Base-by-base conservation (phyloP, 768 basidiomycete species). In the Tricholoma hemisulphureum region DNA sequence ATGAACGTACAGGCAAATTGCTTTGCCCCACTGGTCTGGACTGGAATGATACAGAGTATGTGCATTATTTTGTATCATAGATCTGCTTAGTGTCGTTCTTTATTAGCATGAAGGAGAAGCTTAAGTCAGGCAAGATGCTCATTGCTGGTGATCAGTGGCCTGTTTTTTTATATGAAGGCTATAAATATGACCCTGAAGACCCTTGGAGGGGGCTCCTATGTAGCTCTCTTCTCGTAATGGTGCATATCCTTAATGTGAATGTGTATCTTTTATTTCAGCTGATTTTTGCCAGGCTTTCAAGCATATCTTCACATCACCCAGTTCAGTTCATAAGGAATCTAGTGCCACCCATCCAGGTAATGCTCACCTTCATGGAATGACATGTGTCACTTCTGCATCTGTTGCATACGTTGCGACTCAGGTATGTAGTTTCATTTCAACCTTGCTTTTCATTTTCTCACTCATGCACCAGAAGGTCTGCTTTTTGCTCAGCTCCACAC, bases 91-190 rank as follows among this genome's bases (percentile, higher is more conserved):
- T 34, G 32, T 34, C 14, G 14, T 34, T 34, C 7, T n/a, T n/a
- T n/a, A n/a, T n/a, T n/a, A n/a, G n/a, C n/a, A n/a, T n/a, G n/a
- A n/a, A 26, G 1, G 49, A 34, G 39, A 39, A 29, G 24, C 50
- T 57, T 16, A 21, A 24, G 16, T 53, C 41, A n/a, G 62, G 63
- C 5, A 37, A 66, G 24, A 37, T 64, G 1, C n/a, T 58, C 1
- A 58, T 69, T 16, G 37, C 58, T 10, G 63, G 65, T 14, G 65
- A 69, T 50, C 60, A 63, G 11, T 70, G 69, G 68, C 66, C 62
- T 1, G 20, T 66, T 13, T 64, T 70, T 29, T n/a, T 69, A 16
- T 70, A 69, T 45, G 14, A 37, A 2, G 50, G 58, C 18, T 59
- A 60, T 23, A 32, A 35, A 1, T 71, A 65, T 32, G 57, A 70